Evolutionary conservation across 164 flowering plant genomes (phyloP).

Genomic region (Vitis amurensis): DNA sequence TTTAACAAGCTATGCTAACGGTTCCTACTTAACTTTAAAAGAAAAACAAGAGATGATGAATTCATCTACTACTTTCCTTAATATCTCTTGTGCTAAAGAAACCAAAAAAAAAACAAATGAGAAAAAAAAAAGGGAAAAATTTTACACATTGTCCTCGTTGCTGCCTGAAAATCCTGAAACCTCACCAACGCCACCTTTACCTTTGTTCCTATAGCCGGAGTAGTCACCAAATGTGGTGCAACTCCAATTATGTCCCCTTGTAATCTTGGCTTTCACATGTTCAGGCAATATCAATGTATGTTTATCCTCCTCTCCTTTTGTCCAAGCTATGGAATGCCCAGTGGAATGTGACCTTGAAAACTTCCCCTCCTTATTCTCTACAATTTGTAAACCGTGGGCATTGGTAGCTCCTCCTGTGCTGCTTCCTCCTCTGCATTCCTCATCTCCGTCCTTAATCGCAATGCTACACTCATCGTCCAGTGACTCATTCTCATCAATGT

Average conservation of each 20-base stretch:
- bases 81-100: not conserved
- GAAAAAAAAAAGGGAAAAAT: no score
- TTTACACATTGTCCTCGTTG: conserved; percentile 6
- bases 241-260: conserved; percentile 46
- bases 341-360: conserved; percentile 67
- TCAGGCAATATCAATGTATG: conserved; percentile 56
- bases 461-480: conserved; percentile 21
- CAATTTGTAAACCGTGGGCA: not conserved
- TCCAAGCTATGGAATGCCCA: conserved; percentile 57
- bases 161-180: conserved; percentile 11
- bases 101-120: not conserved
- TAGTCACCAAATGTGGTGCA: conserved; percentile 46
- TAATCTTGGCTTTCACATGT: conserved; percentile 29
- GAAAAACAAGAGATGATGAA: not conserved
- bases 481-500: not conserved
- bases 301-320: conserved; percentile 32
- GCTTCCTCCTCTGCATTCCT: not conserved
- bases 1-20: not conserved
- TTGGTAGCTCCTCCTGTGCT: not conserved
- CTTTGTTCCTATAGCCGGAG: conserved; percentile 1
- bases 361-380: conserved; percentile 10
- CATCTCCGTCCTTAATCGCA: conserved; percentile 26
- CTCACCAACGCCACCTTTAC: conserved; percentile 20
- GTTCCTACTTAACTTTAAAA: not conserved
- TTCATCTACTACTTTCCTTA: not conserved